A percentile compares a stretch with the other conserved stretches of the same genome.
phyloP scores from a whole-genome alignment of 2,329 filamentous ascomycete species.

The Pezizomycotina sp. region DNA sequence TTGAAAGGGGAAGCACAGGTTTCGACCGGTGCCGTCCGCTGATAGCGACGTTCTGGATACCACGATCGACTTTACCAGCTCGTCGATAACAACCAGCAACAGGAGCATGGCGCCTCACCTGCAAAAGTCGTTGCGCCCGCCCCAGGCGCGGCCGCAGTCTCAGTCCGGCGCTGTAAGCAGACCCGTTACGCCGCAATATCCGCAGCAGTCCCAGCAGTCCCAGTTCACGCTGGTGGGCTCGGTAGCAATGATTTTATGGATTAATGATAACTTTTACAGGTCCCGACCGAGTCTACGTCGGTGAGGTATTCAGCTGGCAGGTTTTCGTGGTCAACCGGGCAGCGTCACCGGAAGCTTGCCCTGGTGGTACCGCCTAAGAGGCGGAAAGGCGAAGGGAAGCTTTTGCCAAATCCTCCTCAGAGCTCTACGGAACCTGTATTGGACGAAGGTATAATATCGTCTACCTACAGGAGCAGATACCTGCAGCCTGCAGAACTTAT shows the following conservation, averaged over 20 bases:
- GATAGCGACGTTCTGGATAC: constrained; percentile 52
- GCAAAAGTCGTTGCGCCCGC: no score
- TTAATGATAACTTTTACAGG: constrained; percentile 60
- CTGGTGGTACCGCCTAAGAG: constrained; percentile 51
- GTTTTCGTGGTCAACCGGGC: constrained; percentile 61
- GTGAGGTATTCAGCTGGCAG: constrained; percentile 53
- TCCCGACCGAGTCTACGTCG: constrained; percentile 43
- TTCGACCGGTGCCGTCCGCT: constrained; percentile 43
- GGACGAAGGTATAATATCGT: constrained; percentile 55
- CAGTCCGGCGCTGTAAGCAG: no score
- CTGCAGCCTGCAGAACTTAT: constrained; percentile 51
- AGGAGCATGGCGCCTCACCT: no score
- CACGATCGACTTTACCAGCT: constrained; percentile 48
- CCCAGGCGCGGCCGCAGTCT: no score
- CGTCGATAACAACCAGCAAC: constrained; percentile 46
- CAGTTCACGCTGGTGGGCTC: no score
- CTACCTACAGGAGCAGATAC: constrained; percentile 49
- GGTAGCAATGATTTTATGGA: no score
- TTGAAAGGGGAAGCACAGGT: constrained; percentile 40
- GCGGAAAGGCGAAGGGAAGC: constrained; percentile 33
- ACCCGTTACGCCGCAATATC: no score
- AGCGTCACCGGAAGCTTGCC: constrained; percentile 48
- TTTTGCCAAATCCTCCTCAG: constrained; percentile 27
- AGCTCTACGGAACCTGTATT: constrained; percentile 47
- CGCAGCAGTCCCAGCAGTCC: constrained; percentile 8